Percentiles rank a stretch among this genome's conserved stretches.
Evolutionary conservation across 306 rosid genomes (phyloP).

Genomic region (Cucumis cinereus): DNA sequence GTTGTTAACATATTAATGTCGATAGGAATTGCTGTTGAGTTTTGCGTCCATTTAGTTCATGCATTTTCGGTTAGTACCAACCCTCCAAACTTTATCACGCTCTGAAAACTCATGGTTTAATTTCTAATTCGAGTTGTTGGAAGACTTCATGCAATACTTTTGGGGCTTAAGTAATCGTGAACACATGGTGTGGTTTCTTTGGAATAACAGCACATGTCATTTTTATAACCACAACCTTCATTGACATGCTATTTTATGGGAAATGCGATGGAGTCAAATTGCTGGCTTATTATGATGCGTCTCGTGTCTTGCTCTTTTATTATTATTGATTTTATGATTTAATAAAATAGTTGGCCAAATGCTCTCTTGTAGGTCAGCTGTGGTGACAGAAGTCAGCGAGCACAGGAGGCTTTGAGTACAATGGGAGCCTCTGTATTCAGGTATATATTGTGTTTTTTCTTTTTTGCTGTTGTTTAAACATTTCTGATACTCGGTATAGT

Average conservation of each 20-base stretch:
- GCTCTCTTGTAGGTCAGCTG: slow-evolving; percentile 44
- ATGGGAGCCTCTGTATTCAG: slow-evolving; percentile 99
- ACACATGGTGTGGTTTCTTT: not conserved
- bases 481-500: not conserved
- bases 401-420: slow-evolving; percentile 65
- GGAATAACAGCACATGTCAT: not conserved
- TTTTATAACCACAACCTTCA: not conserved
- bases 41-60: slow-evolving; percentile 84
- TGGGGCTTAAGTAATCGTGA: slow-evolving; percentile 6
- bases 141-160: slow-evolving; percentile 1
- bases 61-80: slow-evolving; percentile 75
- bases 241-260: not conserved
- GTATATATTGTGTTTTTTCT: slow-evolving; percentile 26
- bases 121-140: not conserved
- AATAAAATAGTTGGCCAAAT: slow-evolving; percentile 8
- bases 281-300: not conserved
- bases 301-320: not conserved
- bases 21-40: slow-evolving; percentile 90
- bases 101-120: not conserved
- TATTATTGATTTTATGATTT: not conserved
- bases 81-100: not conserved
- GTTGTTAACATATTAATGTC: slow-evolving; percentile 92
- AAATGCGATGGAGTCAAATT: not conserved
- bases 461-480: slow-evolving; percentile 1
- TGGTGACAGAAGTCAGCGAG: slow-evolving; percentile 67